phyloP scores from a whole-genome alignment of 2,329 filamentous ascomycete species.

The Gnomoniopsis sp. region DNA sequence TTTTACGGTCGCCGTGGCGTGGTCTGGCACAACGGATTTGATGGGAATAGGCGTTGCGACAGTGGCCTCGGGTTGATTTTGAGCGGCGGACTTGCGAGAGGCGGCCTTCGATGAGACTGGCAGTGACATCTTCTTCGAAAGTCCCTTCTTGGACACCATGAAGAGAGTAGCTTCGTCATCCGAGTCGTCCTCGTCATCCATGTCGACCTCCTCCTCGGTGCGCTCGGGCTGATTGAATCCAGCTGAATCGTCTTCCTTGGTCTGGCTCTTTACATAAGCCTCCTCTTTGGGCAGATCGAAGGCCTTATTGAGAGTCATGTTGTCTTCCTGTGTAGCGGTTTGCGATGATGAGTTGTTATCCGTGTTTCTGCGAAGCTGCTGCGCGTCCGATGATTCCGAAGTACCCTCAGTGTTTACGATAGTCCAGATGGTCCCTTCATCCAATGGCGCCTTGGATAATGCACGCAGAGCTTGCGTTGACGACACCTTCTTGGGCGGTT shows the following conservation, averaged over 20 bases:
- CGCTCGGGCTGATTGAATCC: not conserved
- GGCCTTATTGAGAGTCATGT: not conserved
- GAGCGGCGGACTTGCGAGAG: not conserved
- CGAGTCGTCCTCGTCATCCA: constrained; percentile 6
- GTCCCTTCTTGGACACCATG: constrained; percentile 16
- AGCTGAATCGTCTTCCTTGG: not conserved
- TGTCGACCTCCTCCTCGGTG: not conserved
- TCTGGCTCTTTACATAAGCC: not conserved
- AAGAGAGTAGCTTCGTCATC: constrained; percentile 13
- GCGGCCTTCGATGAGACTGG: not conserved
- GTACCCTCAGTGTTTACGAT: constrained; percentile 24
- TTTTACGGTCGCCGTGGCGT: not conserved
- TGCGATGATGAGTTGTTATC: not conserved
- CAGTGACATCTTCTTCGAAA: not conserved
- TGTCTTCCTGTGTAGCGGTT: not conserved
- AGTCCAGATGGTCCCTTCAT: constrained; percentile 32
- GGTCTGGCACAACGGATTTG: not conserved
- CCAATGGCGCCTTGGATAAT: constrained; percentile 32
- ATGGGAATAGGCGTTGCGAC: not conserved
- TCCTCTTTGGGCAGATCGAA: not conserved
- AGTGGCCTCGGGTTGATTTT: not conserved
- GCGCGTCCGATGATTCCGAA: not conserved
- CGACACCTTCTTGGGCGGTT: constrained; percentile 31
- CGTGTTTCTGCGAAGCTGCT: not conserved
- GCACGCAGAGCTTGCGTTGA: constrained; percentile 35